Percentiles rank a stretch among this genome's conserved stretches.
Conservation (phyloP, 2,329 filamentous ascomycete species). For the Elsinoe australis region DNA sequence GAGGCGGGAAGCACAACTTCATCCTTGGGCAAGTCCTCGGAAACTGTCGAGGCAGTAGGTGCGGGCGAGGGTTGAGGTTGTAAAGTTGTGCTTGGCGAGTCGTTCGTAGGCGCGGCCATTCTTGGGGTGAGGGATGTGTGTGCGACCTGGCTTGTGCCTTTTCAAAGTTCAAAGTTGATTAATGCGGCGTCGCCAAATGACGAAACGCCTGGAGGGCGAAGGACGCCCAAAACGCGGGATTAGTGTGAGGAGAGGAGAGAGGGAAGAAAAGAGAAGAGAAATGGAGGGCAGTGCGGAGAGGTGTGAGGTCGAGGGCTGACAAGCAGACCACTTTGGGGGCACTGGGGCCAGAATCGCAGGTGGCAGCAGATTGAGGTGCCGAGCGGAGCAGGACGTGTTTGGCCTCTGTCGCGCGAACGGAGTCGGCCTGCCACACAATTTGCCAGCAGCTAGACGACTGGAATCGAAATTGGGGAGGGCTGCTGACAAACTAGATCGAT, state of each 20-base stretch:
- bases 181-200: conserved; percentile 9
- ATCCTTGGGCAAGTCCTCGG: conserved; percentile 23
- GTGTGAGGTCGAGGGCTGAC: background rate
- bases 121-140: background rate
- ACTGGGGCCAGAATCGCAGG: background rate
- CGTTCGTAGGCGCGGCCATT: background rate
- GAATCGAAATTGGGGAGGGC: too few relatives aligned
- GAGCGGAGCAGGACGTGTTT: too few relatives aligned
- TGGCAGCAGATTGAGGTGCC: background rate
- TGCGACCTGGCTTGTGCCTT: background rate
- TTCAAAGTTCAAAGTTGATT: background rate
- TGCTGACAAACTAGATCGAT: too few relatives aligned
- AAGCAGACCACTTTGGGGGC: too few relatives aligned
- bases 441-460: too few relatives aligned
- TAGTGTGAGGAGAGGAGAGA: background rate
- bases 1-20: conserved; percentile 17
- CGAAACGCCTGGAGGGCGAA: conserved; percentile 11
- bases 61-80: conserved; percentile 15
- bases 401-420: too few relatives aligned
- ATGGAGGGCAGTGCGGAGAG: background rate
- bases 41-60: conserved; percentile 18
- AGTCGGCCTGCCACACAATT: too few relatives aligned
- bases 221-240: conserved; percentile 2
- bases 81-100: conserved; percentile 4
- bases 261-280: background rate